Conservation (phyloP, 192 early-diverging fungal species). For the Phycomyces blakesleeanus region DNA sequence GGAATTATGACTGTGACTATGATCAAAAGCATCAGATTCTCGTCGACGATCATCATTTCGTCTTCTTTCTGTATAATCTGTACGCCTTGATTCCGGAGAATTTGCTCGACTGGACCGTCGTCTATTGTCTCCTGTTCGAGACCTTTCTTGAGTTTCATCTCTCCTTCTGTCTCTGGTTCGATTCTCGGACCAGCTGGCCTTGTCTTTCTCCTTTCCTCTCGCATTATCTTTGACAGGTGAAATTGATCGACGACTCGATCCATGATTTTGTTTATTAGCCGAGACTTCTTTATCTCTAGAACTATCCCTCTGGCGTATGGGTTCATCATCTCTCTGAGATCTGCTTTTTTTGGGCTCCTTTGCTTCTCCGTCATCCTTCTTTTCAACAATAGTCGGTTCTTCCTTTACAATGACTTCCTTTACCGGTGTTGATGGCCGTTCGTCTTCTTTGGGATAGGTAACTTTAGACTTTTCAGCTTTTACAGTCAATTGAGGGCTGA, state of each 20-base stretch:
- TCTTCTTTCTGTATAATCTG: background rate
- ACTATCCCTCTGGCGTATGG: no score
- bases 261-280: no score
- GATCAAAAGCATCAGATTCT: background rate
- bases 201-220: background rate
- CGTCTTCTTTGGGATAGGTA: no score
- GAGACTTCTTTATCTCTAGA: no score
- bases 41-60: background rate
- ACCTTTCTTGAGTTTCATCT: background rate
- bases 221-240: background rate
- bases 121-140: background rate
- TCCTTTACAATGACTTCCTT: no score
- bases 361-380: no score
- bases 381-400: no score
- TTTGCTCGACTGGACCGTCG: background rate
- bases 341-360: no score
- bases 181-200: background rate
- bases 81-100: background rate
- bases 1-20: background rate
- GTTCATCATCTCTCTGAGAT: no score
- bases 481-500: no score
- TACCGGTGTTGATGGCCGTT: no score
- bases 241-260: background rate
- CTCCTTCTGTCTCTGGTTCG: background rate
- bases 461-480: no score